A percentile compares a stretch with the other conserved stretches of the same genome.
phyloP scores from a whole-genome alignment of 169 alveolate species.

The Cryptosporidium viatorum region DNA sequence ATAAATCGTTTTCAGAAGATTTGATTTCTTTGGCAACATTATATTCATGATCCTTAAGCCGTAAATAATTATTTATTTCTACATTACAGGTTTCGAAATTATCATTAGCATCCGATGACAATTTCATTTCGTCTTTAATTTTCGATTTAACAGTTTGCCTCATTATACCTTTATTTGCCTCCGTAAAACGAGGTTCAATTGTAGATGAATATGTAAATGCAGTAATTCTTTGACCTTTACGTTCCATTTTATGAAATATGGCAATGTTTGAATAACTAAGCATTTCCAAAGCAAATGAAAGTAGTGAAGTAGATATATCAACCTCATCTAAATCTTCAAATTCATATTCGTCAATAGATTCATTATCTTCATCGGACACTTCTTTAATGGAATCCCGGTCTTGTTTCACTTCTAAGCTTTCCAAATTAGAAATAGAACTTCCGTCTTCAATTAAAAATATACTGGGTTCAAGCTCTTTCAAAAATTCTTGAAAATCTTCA shows the following conservation, averaged over 20 bases:
- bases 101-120: background rate
- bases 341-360: background rate
- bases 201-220: slow-evolving; percentile 69
- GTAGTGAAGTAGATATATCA: slow-evolving; percentile 50
- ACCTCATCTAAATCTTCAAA: slow-evolving; percentile 13
- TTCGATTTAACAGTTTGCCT: background rate
- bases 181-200: slow-evolving; percentile 39
- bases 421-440: slow-evolving; percentile 66
- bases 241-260: slow-evolving; percentile 38
- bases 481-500: slow-evolving; percentile 36
- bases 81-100: background rate
- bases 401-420: slow-evolving; percentile 5
- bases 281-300: slow-evolving; percentile 63
- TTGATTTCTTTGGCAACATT: slow-evolving; percentile 10
- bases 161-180: slow-evolving; percentile 35
- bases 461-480: slow-evolving; percentile 49
- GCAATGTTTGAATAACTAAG: slow-evolving; percentile 67
- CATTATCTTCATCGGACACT: slow-evolving; percentile 17
- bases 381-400: background rate
- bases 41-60: slow-evolving; percentile 32
- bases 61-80: background rate
- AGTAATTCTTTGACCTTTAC: slow-evolving; percentile 66
- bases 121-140: background rate
- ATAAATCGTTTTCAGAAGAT: background rate
- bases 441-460: slow-evolving; percentile 62